Base-by-base conservation (phyloP, 352 stramenopile genomes). In the Phytophthora boehmeriae region DNA sequence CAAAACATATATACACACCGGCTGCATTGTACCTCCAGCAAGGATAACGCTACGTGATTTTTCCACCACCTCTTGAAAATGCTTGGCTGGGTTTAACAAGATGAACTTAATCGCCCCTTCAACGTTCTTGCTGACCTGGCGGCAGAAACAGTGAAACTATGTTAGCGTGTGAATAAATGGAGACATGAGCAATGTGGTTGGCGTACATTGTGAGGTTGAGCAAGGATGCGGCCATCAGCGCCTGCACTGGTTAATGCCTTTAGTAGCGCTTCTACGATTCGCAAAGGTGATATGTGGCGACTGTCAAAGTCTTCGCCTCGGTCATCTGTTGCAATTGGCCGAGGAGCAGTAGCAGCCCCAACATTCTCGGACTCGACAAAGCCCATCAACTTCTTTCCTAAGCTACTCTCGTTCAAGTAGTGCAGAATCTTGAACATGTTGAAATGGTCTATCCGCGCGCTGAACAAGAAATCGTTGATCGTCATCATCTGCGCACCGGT, bases 1-100 rank as follows among this genome's bases (percentile, higher is more conserved):
- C 17, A 30, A 19, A 22, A 23, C 11, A 38, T 19, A 23, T 45
- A 8, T 50, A 60, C 66, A 53, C 66, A 95, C 88, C 16, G 98
- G 98, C 55, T 98, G 91, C 75, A 99, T 97, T 41, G 98, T 99
- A 39, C 98, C 98, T 67, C 98, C 98, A 13, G 98, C 95, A 6
- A 99, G 80, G 46, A 99, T 92, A 6, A 99, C 87, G 8, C 96
- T 95, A 47, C 97, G 86, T 11, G 96, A 83, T 62, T 98, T 88
- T 28, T 95, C 62, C 5, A 99, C 81, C n/a, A 99, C 91, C 61
- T 98, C 84, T 53, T 97, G 68, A 45, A 99, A 98, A 43, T 98
- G 89, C 5, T 87, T 83, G 0, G 85, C 87, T 11, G 97, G 97
- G 71, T 99, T 98, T 8, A 99, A 77, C 58, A 99, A 73, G 23